These are phyloP conservation scores for Hondaea fermentalgiana DNA, from an alignment of 108 stramenopile genomes.

Conservation along the genomic window DNA sequence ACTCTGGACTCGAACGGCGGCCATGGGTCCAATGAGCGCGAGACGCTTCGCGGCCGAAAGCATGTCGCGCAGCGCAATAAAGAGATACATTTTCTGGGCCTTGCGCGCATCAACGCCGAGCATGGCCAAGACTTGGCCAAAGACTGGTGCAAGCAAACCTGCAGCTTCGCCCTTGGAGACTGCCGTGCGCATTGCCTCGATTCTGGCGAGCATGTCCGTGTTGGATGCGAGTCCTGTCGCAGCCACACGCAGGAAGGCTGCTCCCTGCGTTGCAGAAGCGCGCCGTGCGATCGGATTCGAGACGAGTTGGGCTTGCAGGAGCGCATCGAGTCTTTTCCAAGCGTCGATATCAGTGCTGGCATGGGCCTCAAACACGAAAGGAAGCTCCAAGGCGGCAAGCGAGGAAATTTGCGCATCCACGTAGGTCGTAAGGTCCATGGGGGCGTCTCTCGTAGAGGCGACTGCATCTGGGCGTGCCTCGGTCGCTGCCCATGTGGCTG, in stretches of 20 bases:
- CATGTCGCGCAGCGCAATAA: slow-evolving; percentile 5
- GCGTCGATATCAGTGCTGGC: neutral
- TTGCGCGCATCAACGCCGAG: neutral
- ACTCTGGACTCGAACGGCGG: neutral
- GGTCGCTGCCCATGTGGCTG: neutral
- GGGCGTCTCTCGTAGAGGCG: neutral
- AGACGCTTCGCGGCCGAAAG: slow-evolving; percentile 1
- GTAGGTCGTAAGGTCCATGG: neutral
- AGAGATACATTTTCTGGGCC: neutral
- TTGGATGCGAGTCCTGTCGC: neutral
- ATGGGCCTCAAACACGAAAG: neutral
- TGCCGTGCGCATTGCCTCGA: neutral
- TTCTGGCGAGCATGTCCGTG: neutral
- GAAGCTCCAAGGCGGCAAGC: neutral
- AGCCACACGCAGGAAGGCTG: neutral
- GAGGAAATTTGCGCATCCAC: neutral
- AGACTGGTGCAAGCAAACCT: neutral
- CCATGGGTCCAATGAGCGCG: neutral
- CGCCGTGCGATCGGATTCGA: neutral
- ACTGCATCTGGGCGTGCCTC: neutral
- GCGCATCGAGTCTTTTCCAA: neutral
- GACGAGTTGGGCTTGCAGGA: neutral
- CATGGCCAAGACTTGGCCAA: neutral
- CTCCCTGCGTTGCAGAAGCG: neutral
- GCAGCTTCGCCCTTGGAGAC: neutral